phyloP scores from a whole-genome alignment of 176 grass and related monocot genomes.

The Cocos nucifera region DNA sequence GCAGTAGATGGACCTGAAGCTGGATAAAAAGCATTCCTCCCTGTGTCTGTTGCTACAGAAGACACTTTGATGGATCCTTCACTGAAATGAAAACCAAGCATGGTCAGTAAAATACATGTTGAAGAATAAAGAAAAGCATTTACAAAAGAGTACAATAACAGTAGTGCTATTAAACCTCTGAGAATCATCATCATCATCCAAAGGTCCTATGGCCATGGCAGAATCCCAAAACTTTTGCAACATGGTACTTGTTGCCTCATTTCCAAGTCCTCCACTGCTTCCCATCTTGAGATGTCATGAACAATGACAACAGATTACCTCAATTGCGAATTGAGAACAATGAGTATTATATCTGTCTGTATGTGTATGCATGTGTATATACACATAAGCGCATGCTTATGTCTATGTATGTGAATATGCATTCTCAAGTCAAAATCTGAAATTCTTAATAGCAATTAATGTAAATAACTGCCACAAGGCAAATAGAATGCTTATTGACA shows the following conservation, averaged over 20 bases:
- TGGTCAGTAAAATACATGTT: not conserved
- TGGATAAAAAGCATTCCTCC: conserved; percentile 56
- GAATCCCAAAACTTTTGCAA: conserved; percentile 99
- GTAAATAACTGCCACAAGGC: too few relatives aligned
- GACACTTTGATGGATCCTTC: conserved; percentile 79
- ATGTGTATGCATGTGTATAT: too few relatives aligned
- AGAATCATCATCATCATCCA: conserved; percentile 78
- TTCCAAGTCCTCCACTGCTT: conserved; percentile 37
- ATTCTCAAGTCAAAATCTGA: too few relatives aligned
- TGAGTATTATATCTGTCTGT: too few relatives aligned
- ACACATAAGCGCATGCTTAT: too few relatives aligned
- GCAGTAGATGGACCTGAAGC: conserved; percentile 56
- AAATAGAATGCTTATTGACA: too few relatives aligned
- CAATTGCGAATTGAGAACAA: too few relatives aligned
- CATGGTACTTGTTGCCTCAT: conserved; percentile 55
- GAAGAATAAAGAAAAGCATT: not conserved
- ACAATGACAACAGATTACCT: not conserved
- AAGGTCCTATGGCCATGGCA: conserved; percentile 74
- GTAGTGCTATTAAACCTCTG: conserved; percentile 39
- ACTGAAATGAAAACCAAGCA: conserved; percentile 33
- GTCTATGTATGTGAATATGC: too few relatives aligned
- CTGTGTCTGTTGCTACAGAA: conserved; percentile 59
- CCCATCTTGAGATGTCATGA: conserved; percentile 44
- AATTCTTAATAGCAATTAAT: too few relatives aligned
- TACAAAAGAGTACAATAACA: not conserved